A percentile compares a stretch with the other conserved stretches of the same genome.
These are phyloP conservation scores for Pseudopyricularia cyperi DNA, from an alignment of 2,329 filamentous ascomycete genomes.

Conservation along the genomic window DNA sequence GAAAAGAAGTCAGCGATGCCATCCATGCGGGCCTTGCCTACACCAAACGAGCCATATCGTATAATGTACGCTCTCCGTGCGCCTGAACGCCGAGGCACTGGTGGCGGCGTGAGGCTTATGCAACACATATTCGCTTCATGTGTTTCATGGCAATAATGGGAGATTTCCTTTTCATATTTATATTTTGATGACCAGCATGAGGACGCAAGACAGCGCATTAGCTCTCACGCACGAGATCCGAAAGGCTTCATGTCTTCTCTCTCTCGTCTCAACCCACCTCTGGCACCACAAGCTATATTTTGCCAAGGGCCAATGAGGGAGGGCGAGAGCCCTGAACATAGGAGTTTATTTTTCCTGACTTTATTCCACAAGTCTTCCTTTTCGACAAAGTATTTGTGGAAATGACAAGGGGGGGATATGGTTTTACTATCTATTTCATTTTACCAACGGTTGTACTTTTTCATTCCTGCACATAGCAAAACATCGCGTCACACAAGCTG, in stretches of 20 bases:
- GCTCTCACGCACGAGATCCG: slow-evolving; percentile 1
- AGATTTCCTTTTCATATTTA: slow-evolving; percentile 11
- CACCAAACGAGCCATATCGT: too few relatives aligned
- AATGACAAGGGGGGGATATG: background rate
- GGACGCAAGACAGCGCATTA: slow-evolving; percentile 8
- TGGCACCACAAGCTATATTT: background rate
- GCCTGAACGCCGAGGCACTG: background rate
- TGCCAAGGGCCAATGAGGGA: background rate
- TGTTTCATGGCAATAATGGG: slow-evolving; percentile 4
- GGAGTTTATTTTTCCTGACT: background rate
- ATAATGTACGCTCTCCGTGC: background rate
- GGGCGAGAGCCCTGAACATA: background rate
- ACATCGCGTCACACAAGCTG: background rate
- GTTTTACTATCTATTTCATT: background rate
- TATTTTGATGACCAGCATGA: slow-evolving; percentile 15
- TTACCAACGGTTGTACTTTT: background rate
- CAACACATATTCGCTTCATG: background rate
- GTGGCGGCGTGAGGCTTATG: background rate
- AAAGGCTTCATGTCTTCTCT: background rate
- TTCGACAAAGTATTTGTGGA: background rate
- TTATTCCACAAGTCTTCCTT: background rate
- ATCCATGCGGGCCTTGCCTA: background rate
- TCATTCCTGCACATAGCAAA: background rate
- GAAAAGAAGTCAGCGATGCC: background rate
- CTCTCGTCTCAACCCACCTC: background rate